Evolutionary conservation across 108 stramenopile species (phyloP), one percentile per base, ranked within the genome.

Genomic region (Skeletonema marinoi): DNA sequence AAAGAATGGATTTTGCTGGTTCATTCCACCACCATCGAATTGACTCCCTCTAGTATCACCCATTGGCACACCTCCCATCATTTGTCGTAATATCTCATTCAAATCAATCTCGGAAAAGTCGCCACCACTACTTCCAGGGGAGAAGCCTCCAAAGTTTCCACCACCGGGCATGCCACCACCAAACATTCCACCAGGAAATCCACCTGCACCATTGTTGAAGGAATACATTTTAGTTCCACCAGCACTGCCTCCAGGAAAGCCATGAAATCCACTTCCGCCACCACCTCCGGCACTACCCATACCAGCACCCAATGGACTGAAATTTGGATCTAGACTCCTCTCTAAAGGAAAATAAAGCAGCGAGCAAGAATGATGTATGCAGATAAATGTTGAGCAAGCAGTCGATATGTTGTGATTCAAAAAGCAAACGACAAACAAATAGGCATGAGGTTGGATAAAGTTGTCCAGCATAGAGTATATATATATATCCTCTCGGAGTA

Each of bases 291-390:
- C 74, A 17, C 58, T 54, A 29, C 59, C 44, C 35, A 16, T 32
- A 36, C 77, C 88, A 54, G 32, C 70, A 60, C 41, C 48, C 41
- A 65, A 51, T 16, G 78, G 79, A 13, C 62, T 59, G 31, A 90
- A 87, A 63, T 87, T 88, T 50, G 86, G 87, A 38, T 92, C 87
- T 29, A 98, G 66, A 38, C 89, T 95, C 33, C 88, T 90, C 59
- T 97, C 44, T 46, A 4, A 46, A 46, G 14, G 2, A n/a, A 46
- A 46, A 16, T 41, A 39, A 8, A 39, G 38, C 6, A 7, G 9
- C 8, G 8, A 39, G 8, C 1, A 44, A 44, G 0, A 25, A 25
- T 25, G 25, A 25, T 13, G 14, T 16, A 16, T 16, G 13, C 13
- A 44, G 14, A 16, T 13, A 44, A 16, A 4, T 44, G 14, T 16